A percentile compares a stretch with the other conserved stretches of the same genome.
phyloP scores from a whole-genome alignment of 169 alveolate species.

The Babesia sp. region DNA sequence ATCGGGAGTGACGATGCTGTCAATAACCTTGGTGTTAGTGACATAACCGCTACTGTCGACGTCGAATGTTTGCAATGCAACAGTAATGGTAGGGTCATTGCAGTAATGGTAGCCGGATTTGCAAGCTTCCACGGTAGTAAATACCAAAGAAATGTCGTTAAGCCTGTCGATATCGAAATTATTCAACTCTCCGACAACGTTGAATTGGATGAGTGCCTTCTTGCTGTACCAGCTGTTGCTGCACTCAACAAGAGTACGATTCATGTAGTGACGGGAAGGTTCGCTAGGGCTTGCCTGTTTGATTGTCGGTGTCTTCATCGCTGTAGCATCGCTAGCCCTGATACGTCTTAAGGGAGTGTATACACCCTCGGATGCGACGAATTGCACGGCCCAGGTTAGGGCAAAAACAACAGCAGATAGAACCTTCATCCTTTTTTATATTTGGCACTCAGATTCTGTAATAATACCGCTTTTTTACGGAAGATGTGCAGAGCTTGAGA shows the following conservation, averaged over 20 bases:
- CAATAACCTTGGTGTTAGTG: neutral
- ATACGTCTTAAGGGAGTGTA: neutral
- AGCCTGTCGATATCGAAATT: neutral
- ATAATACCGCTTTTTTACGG: neutral
- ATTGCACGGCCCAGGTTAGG: neutral
- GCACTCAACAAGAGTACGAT: neutral
- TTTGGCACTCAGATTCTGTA: neutral
- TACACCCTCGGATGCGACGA: neutral
- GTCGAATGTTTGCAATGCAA: neutral
- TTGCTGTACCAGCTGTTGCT: neutral
- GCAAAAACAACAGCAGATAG: neutral
- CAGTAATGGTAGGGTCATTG: neutral
- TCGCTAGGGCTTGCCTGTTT: slow-evolving; percentile 7
- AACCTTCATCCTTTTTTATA: neutral
- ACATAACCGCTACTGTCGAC: neutral
- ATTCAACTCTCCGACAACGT: neutral
- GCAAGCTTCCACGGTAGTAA: neutral
- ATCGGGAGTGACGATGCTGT: neutral
- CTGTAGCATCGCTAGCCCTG: neutral
- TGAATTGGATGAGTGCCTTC: slow-evolving; percentile 3
- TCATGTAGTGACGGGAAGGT: slow-evolving; percentile 8
- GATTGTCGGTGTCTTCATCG: neutral
- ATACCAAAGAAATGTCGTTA: neutral
- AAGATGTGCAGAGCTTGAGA: neutral
- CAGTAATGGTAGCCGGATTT: neutral